A percentile compares a stretch with the other conserved stretches of the same genome.
Evolutionary conservation across 2,329 filamentous ascomycete genomes (phyloP).

Genomic region (Colletotrichum camelliae): DNA sequence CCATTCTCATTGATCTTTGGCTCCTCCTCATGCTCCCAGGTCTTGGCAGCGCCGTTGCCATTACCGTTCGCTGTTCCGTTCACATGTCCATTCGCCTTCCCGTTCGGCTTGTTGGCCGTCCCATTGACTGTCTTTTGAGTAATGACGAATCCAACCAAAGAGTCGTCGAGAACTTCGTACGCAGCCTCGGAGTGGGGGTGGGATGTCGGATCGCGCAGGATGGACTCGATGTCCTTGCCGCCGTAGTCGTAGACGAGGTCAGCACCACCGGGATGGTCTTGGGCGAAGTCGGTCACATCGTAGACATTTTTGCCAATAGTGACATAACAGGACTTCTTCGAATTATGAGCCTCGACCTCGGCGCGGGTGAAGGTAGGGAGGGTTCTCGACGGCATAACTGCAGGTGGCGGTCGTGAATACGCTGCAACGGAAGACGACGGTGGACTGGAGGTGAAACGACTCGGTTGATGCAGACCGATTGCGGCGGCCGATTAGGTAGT

Average conservation of each 20-base stretch:
- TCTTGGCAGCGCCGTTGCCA: conserved; percentile 40
- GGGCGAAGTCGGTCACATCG: conserved; percentile 90
- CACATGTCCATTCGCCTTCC: conserved; percentile 33
- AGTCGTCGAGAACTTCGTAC: conserved; percentile 94
- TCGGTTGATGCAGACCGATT: not conserved
- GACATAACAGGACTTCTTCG: conserved; percentile 86
- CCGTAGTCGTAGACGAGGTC: conserved; percentile 90
- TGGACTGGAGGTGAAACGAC: conserved; percentile 4
- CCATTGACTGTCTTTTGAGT: conserved; percentile 57
- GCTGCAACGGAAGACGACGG: conserved; percentile 21
- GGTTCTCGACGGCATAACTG: conserved; percentile 75
- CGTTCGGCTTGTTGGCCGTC: conserved; percentile 32
- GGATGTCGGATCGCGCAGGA: conserved; percentile 82
- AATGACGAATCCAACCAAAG: conserved; percentile 79
- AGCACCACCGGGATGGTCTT: conserved; percentile 88
- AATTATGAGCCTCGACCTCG: conserved; percentile 84
- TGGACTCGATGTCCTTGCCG: conserved; percentile 83
- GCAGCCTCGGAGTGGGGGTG: conserved; percentile 89
- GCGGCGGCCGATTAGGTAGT: not conserved
- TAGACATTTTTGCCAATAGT: conserved; percentile 90
- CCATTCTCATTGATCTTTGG: conserved; percentile 30
- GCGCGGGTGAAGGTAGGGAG: conserved; percentile 83
- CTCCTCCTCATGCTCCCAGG: conserved; percentile 32
- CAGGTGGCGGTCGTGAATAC: not conserved
- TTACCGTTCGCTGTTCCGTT: conserved; percentile 14